Base-by-base conservation (phyloP, 345 rosid genomes). In the Erodium maritimum region DNA sequence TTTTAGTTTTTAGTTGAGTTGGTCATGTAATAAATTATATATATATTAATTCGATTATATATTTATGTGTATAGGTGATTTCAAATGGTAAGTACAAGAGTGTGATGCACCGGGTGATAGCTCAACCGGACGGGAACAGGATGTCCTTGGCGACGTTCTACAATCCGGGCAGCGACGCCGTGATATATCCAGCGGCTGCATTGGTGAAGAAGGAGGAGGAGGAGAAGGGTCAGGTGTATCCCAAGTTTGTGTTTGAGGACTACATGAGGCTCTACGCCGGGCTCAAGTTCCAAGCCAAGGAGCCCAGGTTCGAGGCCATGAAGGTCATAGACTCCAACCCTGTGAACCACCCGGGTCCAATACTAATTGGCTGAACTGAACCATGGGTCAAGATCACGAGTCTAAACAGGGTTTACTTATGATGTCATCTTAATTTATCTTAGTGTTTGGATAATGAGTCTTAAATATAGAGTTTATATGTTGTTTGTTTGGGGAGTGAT, bases 91-190 rank as follows among this genome's bases (percentile, higher is more conserved):
- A 82, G 70, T 88, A 88, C 74, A 91, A 88, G 81, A 91, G 98
- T 65, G 67, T 86, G 34, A 12, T 75, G 77, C 98, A 91, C 70
- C 71, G 95, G 5, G 98, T 91, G 71, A 16, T 82, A 13, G 85
- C 89, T 2, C 88, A 88, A 51, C 65, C 76, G 1, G 86, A 83
- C 21, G 95, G 98, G 1, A 91, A 68, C 54, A 77, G 95, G 63
- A 88, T 86, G 98, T 91, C 98, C 2, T 21, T 91, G 1, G 96
- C 96, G 2, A 84, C 98, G n/a, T 91, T 91, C 66, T 91, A 88
- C 74, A 88, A 91, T 71, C 96, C 98, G 0, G 90, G 93, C 10
- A 76, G 70, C 2, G 90, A 91, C 46, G 96, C 95, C 2, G 63
- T 84, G 20, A 88, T 91, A 57, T 81, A 52, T 54, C 98, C 98